Conservation (phyloP, 371 early-diverging fungal genomes). For the Mycotypha africana region DNA sequence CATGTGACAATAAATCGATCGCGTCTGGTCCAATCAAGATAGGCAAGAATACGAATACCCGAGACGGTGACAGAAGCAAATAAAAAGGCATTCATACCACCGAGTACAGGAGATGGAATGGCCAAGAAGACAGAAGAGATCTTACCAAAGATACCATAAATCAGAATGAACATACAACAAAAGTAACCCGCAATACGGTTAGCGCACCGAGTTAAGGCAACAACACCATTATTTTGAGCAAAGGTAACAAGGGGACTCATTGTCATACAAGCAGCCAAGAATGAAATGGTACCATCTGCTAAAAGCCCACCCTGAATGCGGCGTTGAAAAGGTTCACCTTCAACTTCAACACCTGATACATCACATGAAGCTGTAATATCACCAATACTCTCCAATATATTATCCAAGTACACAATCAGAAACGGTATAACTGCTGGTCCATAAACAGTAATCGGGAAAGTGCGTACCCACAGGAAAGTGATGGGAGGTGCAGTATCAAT, state of each 20-base stretch:
- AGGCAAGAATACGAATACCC: conserved; percentile 60
- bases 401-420: conserved; percentile 49
- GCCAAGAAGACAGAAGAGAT: conserved; percentile 57
- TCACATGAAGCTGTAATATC: conserved; percentile 66
- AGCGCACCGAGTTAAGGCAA: conserved; percentile 57
- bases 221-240: conserved; percentile 64
- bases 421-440: conserved; percentile 65
- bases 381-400: conserved; percentile 54
- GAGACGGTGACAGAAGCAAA: conserved; percentile 58
- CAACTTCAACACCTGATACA: conserved; percentile 57
- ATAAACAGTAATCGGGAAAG: conserved; percentile 54
- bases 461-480: conserved; percentile 55
- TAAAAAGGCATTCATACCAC: conserved; percentile 60
- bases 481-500: conserved; percentile 49
- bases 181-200: conserved; percentile 59
- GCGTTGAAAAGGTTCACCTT: conserved; percentile 52
- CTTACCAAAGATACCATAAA: conserved; percentile 59
- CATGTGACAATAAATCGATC: conserved; percentile 57
- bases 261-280: conserved; percentile 53
- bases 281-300: conserved; percentile 56
- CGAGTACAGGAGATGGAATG: conserved; percentile 49
- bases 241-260: conserved; percentile 56
- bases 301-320: conserved; percentile 61
- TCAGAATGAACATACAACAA: conserved; percentile 50
- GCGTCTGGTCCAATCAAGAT: conserved; percentile 59